Conservation (phyloP, 768 basidiomycete genomes). For the Kwoniella botswanensis region DNA sequence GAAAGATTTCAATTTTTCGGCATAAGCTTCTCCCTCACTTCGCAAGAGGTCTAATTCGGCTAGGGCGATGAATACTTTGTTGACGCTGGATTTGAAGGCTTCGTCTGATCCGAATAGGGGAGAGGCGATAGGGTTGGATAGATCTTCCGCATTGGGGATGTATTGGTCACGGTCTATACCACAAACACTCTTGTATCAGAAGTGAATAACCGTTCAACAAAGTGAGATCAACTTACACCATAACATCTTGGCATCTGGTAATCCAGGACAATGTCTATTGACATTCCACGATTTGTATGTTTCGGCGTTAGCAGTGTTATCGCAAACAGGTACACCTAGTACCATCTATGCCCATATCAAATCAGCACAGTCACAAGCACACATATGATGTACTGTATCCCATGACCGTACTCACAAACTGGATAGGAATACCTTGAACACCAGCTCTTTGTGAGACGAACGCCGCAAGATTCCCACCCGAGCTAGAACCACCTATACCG, state of each 20-base stretch:
- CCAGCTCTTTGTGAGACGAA: conserved; percentile 70
- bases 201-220: background rate
- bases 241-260: conserved; percentile 69
- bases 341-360: conserved; percentile 62
- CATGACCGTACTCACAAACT: conserved; percentile 21
- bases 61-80: conserved; percentile 23
- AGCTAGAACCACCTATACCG: conserved; percentile 76
- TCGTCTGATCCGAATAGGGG: conserved; percentile 72
- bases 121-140: conserved; percentile 71
- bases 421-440: conserved; percentile 45
- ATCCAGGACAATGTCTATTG: conserved; percentile 67
- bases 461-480: conserved; percentile 74
- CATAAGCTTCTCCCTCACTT: conserved; percentile 71
- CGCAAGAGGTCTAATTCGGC: conserved; percentile 71
- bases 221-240: conserved; percentile 66
- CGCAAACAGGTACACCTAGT: conserved; percentile 72
- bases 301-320: conserved; percentile 67
- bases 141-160: conserved; percentile 68
- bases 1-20: conserved; percentile 63
- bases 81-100: conserved; percentile 63
- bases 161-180: conserved; percentile 59
- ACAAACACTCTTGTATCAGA: too few species aligned
- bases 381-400: too few species aligned
- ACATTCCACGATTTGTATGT: conserved; percentile 65
- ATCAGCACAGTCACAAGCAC: too few species aligned